Base-by-base conservation (phyloP, 2,329 filamentous ascomycete species). In the Clarireedia hainanense region DNA sequence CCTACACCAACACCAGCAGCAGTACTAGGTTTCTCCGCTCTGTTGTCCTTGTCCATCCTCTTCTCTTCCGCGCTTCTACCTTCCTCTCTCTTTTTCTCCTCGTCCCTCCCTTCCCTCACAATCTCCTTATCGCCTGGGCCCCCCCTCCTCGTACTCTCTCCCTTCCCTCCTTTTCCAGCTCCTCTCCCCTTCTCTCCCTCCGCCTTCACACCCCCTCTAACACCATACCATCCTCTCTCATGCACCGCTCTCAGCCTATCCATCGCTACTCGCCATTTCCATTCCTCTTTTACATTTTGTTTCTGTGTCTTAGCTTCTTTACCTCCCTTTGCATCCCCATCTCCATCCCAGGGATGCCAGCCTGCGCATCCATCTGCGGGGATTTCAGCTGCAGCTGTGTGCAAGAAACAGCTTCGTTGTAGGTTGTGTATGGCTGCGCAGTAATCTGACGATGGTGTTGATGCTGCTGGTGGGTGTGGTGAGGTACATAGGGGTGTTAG, bases 241-340 rank as follows among this genome's bases (percentile, higher is more conserved):
- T 55, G 52, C 1, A 36, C 46, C 6, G 15, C 20, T n/a, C 46
- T 15, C 7, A 55, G 6, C 23, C 30, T 46, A 26, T 55, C 52
- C 52, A 55, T 50, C 15, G 2, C 26, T 9, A 34, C 5, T n/a
- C 52, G 34, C 52, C 52, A 55, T 36, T 26, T 39, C 52, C 52
- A 55, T 2, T 55, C 52, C 2, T 37, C 4, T 2, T 15, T 14
- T 4, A 49, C 7, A 9, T 49, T 23, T 9, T n/a, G 5, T 6
- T 40, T 6, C 17, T 40, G 39, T 40, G 6, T 20, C 17, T n/a
- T 20, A 1, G 5, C 14, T 17, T 15, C 9, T 6, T 40, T 40
- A 40, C 39, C 39, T 7, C 20, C 6, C 6, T 23, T 5, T 7
- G 5, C 5, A 7, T 27, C 7, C 26, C 26, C 5, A 7, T 27